These are phyloP conservation scores for Secale cereale DNA, from an alignment of 176 grass and related monocot species.

Conservation along the genomic window DNA sequence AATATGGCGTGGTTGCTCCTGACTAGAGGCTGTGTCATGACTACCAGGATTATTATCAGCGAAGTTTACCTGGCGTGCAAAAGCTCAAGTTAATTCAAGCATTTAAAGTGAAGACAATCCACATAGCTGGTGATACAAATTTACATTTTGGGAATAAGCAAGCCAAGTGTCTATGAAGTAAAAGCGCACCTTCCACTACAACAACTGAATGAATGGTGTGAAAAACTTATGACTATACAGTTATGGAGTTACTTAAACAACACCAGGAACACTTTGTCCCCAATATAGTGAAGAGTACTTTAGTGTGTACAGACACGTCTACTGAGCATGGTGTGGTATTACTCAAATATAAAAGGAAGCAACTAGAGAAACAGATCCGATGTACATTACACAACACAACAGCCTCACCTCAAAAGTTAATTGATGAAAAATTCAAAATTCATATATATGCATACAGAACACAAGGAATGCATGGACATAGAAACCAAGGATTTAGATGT, in stretches of 20 bases:
- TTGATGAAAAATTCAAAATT: background rate
- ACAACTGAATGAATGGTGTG: background rate
- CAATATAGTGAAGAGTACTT: background rate
- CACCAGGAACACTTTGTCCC: background rate
- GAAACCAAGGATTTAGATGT: constrained; percentile 7
- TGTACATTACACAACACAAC: background rate
- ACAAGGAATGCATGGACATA: background rate
- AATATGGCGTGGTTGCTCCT: constrained; percentile 39
- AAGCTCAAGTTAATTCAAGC: background rate
- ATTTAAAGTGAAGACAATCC: constrained; percentile 1
- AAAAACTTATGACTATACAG: background rate
- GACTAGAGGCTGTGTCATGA: constrained; percentile 64
- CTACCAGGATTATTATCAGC: constrained; percentile 39
- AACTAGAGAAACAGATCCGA: constrained; percentile 11
- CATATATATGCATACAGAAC: background rate
- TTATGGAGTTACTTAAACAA: background rate
- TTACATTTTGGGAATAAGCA: constrained; percentile 12
- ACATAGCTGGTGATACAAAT: background rate
- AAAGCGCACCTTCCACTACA: background rate
- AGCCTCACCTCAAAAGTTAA: background rate
- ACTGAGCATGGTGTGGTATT: background rate
- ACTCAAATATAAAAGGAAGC: background rate
- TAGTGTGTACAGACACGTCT: background rate
- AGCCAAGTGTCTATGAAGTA: background rate
- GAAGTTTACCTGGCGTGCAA: constrained; percentile 39